Evolutionary conservation across 257 asterid species (phyloP).

Genomic region (Coffea eugenioides): DNA sequence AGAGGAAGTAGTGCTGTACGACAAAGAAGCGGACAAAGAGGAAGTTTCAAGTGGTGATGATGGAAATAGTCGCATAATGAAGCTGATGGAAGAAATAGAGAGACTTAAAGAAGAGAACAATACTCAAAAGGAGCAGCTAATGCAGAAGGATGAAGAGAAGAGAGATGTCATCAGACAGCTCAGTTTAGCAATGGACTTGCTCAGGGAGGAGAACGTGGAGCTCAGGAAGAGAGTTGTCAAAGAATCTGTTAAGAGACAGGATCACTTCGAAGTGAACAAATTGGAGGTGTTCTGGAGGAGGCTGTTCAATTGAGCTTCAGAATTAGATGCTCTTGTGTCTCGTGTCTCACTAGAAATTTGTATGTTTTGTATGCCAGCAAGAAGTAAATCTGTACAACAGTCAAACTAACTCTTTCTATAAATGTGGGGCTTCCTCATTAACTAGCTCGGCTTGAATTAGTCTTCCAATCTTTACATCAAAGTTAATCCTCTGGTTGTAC

Average conservation of each 20-base stretch:
- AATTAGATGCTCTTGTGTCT: constrained; percentile 13
- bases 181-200: constrained; percentile 61
- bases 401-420: background rate
- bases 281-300: constrained; percentile 53
- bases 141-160: constrained; percentile 82
- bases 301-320: constrained; percentile 48
- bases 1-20: constrained; percentile 20
- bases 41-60: constrained; percentile 17
- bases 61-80: constrained; percentile 23
- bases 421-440: background rate
- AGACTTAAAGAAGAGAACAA: constrained; percentile 52
- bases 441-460: background rate
- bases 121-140: constrained; percentile 47
- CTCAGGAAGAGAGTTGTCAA: constrained; percentile 39
- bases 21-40: constrained; percentile 18
- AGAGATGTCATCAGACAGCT: constrained; percentile 83
- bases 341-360: background rate
- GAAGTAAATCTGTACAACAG: constrained; percentile 2
- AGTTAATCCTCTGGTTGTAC: background rate
- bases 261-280: constrained; percentile 25
- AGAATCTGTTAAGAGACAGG: constrained; percentile 36
- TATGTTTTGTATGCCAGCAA: constrained; percentile 4
- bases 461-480: constrained; percentile 11
- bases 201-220: constrained; percentile 61
- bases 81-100: constrained; percentile 53